phyloP scores from a whole-genome alignment of 768 basidiomycete genomes.

The Serpula lacrymans region DNA sequence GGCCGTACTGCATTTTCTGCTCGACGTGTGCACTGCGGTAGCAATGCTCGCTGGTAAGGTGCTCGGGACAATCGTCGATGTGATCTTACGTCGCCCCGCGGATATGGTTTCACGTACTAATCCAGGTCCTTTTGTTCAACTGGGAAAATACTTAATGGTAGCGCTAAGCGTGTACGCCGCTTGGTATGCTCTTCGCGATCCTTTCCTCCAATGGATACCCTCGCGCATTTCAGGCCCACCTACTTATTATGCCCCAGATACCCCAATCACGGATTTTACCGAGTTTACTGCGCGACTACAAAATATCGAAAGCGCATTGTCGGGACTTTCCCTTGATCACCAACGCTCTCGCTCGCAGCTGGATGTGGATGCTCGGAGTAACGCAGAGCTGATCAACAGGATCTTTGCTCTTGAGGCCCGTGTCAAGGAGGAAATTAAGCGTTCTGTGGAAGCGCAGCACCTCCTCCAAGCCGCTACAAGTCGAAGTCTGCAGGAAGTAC shows the following conservation, averaged over 20 bases:
- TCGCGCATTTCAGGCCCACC: constrained; percentile 26
- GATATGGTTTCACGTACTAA: constrained; percentile 34
- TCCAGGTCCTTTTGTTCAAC: constrained; percentile 25
- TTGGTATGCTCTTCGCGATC: constrained; percentile 43
- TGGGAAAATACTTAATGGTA: constrained; percentile 42
- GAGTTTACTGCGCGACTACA: constrained; percentile 63
- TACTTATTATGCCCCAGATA: constrained; percentile 54
- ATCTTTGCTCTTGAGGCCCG: constrained; percentile 56
- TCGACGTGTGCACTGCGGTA: constrained; percentile 28
- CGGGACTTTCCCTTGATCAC: constrained; percentile 53
- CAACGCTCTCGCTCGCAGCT: constrained; percentile 48
- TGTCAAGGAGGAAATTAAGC: constrained; percentile 43
- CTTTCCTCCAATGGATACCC: constrained; percentile 30
- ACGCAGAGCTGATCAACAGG: constrained; percentile 50
- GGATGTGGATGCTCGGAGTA: constrained; percentile 49
- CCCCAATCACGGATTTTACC: constrained; percentile 61
- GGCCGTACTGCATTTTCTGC: constrained; percentile 18
- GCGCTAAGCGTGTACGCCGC: constrained; percentile 41
- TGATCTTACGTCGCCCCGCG: constrained; percentile 46
- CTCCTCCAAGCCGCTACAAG: constrained; percentile 42
- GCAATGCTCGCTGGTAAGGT: constrained; percentile 45
- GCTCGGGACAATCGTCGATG: constrained; percentile 47
- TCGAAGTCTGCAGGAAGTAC: constrained; percentile 45
- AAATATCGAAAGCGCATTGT: constrained; percentile 60
- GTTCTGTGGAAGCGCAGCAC: constrained; percentile 51